Base-by-base conservation (phyloP, 768 basidiomycete genomes). In the Tulasnella sp. region DNA sequence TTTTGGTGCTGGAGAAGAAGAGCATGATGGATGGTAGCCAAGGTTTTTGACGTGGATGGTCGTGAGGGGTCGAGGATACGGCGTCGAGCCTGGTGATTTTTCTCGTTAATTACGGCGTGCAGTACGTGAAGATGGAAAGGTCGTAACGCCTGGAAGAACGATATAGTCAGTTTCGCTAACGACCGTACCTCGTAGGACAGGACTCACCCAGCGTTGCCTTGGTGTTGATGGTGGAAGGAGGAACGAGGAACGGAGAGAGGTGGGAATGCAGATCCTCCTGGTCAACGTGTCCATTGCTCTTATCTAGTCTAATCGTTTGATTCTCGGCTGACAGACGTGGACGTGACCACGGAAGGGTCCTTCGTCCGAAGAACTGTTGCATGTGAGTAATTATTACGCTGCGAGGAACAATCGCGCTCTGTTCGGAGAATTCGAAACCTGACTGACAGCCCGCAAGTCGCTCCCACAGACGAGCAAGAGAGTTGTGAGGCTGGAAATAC, bases 221-320 rank as follows among this genome's bases (percentile, higher is more conserved):
- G n/a, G 62, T 31, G 62, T 68, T 68, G 62, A 68, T 68, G 62
- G 62, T 68, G 62, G 62, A 68, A 68, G 34, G 62, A 68, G 62
- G 62, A 68, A 34, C 62, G 62, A 31, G 18, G 34, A 14, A 2
- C 5, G 4, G 62, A 1, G 6, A 3, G n/a, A 31, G 62, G 24
- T 21, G 62, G 62, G 24, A 24, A 21, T 8, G n/a, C 24, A 68
- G 27, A 27, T 31, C 58, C n/a, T n/a, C n/a, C 24, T 34, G 58
- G n/a, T 7, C 62, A 68, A 68, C 62, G 62, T 68, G 62, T 68
- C 62, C 62, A 21, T 27, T 34, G 62, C 34, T 34, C 34, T 68
- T 68, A 68, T 68, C 62, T 68, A 68, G 62, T 68, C 62, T 68
- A 68, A 68, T 68, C 62, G 62, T 68, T 68, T 68, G 62, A 68